phyloP scores from a whole-genome alignment of 768 basidiomycete genomes.

The Amanita thiersii region DNA sequence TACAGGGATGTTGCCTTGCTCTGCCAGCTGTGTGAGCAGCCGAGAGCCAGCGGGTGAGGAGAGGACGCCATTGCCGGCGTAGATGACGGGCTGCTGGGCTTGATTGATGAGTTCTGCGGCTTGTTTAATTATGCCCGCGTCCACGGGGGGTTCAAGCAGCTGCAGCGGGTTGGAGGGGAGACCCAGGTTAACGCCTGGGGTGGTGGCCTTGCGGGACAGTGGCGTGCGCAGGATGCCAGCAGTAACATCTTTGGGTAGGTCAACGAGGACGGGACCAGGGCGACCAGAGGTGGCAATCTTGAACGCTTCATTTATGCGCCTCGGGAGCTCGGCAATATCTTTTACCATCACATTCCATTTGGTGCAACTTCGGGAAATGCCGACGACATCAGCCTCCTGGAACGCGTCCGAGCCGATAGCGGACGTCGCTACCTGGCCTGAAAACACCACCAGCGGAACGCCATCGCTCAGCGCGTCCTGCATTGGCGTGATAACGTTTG shows the following conservation, averaged over 20 bases:
- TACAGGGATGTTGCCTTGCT: slow-evolving; percentile 91
- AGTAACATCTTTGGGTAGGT: slow-evolving; percentile 98
- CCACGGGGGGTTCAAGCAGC: slow-evolving; percentile 46
- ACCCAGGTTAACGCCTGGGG: slow-evolving; percentile 67
- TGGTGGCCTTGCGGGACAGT: slow-evolving; percentile 79
- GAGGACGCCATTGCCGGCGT: slow-evolving; percentile 88
- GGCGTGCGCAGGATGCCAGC: slow-evolving; percentile 84
- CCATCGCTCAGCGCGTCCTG: slow-evolving; percentile 96
- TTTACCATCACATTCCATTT: slow-evolving; percentile 99
- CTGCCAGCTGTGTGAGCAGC: slow-evolving; percentile 69
- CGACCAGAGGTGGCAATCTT: slow-evolving; percentile 97
- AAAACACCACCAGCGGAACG: slow-evolving; percentile 90
- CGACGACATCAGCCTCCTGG: slow-evolving; percentile 96
- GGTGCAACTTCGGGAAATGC: slow-evolving; percentile 94
- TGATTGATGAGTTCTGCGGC: slow-evolving; percentile 91
- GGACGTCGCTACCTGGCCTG: slow-evolving; percentile 98
- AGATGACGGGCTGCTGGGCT: slow-evolving; percentile 85
- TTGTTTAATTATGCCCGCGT: slow-evolving; percentile 60
- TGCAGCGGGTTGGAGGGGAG: slow-evolving; percentile 71
- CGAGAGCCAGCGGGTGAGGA: slow-evolving; percentile 74
- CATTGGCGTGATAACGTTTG: slow-evolving; percentile 96
- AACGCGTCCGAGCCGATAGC: slow-evolving; percentile 98
- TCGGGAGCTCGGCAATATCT: slow-evolving; percentile 88
- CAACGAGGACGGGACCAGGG: slow-evolving; percentile 96
- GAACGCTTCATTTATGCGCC: slow-evolving; percentile 98